phyloP scores from a whole-genome alignment of 768 basidiomycete genomes.

The Psilocybe cubensis region DNA sequence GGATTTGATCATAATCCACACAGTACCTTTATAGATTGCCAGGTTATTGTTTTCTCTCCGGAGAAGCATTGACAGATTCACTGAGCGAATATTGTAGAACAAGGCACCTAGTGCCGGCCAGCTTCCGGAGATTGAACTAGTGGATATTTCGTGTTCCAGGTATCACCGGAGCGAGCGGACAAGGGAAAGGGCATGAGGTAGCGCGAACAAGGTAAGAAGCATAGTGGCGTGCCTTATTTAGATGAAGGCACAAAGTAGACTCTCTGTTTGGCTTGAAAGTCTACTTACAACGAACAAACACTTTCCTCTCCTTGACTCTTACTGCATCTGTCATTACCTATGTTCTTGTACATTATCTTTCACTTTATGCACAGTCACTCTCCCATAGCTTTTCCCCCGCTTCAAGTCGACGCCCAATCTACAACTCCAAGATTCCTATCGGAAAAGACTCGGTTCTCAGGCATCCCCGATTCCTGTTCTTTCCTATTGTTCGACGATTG shows the following conservation, averaged over 20 bases:
- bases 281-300: slow-evolving; percentile 17
- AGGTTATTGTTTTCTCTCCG: slow-evolving; percentile 23
- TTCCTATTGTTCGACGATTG: too few species aligned
- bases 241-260: slow-evolving; percentile 18
- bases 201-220: slow-evolving; percentile 1
- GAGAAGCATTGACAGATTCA: slow-evolving; percentile 7
- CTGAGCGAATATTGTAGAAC: slow-evolving; percentile 13
- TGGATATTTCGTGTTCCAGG: not conserved
- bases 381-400: not conserved
- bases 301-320: not conserved
- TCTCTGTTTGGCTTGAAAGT: slow-evolving; percentile 11
- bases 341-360: not conserved
- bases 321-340: not conserved
- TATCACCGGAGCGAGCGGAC: slow-evolving; percentile 1
- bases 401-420: not conserved
- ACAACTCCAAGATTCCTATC: too few species aligned
- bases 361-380: not conserved
- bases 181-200: not conserved
- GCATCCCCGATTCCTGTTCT: too few species aligned
- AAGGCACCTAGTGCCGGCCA: slow-evolving; percentile 7
- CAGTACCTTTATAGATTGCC: slow-evolving; percentile 13
- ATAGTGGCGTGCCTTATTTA: slow-evolving; percentile 5
- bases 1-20: not conserved
- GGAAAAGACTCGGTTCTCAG: too few species aligned
- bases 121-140: not conserved